Evolutionary conservation across 768 basidiomycete species (phyloP), one percentile per base, ranked within the genome.

Genomic region (Boletus sp.): DNA sequence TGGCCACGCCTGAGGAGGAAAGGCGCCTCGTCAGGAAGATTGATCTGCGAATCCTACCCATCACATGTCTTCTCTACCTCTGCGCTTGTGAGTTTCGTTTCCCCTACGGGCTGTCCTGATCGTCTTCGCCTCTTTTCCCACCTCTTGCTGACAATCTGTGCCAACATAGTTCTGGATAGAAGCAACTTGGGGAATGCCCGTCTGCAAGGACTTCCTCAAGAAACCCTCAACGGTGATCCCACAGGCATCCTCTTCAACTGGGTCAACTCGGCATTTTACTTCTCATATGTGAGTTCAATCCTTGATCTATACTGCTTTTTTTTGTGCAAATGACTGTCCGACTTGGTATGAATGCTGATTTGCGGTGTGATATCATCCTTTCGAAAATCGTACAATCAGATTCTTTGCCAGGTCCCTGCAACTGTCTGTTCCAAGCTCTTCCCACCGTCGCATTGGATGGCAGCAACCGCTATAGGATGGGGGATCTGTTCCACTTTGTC

Each of bases 151-250:
- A 61, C 33, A n/a, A 12, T 32, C 24, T 12, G 7, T 29, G 14
- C 48, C 47, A 28, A 50, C 36, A 28, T 30, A 74, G 71, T 83
- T 66, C 73, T 93, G 56, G 90, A 92, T 65, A 81, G 91, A 57
- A 84, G 83, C 6, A 91, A 92, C 62, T 68, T 91, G 39, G 90
- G 90, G 10, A 92, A 92, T 67, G 90, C 90, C 28, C 80, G 89
- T 55, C 73, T 91, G 18, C 87, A 88, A 73, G 85, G 87, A n/a
- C 75, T 92, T 4, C 79, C 85, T 7, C 70, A 84, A 35, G 86
- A 91, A 62, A 73, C 76, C 10, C 81, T 92, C 9, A 75, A 78
- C 8, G 88, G 89, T 7, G 90, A 91, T 66, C 80, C 79, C 2
- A 83, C 82, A 0, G 89, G 90, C 1, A 58, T 75, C 33, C 76